Evolutionary conservation across 2,329 filamentous ascomycete genomes (phyloP), one percentile per base, ranked within the genome.

Genomic region (Raffaelea deltoideospora): DNA sequence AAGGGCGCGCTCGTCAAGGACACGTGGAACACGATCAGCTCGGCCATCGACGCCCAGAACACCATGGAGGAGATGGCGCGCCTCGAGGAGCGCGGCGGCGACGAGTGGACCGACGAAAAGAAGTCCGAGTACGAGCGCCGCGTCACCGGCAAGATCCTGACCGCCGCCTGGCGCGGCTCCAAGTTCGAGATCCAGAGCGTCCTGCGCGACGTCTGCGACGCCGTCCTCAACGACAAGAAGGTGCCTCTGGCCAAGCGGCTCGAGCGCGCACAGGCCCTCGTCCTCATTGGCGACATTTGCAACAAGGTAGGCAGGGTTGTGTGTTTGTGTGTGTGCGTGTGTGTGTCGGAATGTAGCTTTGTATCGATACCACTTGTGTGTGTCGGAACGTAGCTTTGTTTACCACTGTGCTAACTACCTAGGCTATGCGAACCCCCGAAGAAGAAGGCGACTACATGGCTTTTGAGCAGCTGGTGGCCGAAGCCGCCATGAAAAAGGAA

Each of bases 11-110:
- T 96, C 43, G 86, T 93, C 50, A 96, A 96, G 67, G 90, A 98
- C 53, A 96, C 90, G 1, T 98, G 90, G 90, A 88, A 83, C 53
- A 98, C 90, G 22, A 95, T 98, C 53, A 86, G 78, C 44, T 92
- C 84, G 35, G 90, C 90, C 28, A 93, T 98, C 46, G 87, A 95
- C 53, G 90, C 90, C 20, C 90, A 98, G 63, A 80, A 94, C 65
- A 94, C 87, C 41, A 94, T 98, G 76, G 88, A 98, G 64, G 88
- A 95, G 58, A 96, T 98, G 90, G 87, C 86, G 37, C 86, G 88
- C 56, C 69, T 88, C 59, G 90, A 98, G 63, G 83, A 95, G 64
- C 78, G 79, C 51, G 90, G 88, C 37, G 90, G 90, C 34, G 90
- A 95, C 38, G 86, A 94, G 43, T 98, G 90, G 90, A 96, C 90